A percentile compares a stretch with the other conserved stretches of the same genome.
phyloP scores from a whole-genome alignment of 495 filamentous ascomycete genomes.

The Penicillium chermesinum region DNA sequence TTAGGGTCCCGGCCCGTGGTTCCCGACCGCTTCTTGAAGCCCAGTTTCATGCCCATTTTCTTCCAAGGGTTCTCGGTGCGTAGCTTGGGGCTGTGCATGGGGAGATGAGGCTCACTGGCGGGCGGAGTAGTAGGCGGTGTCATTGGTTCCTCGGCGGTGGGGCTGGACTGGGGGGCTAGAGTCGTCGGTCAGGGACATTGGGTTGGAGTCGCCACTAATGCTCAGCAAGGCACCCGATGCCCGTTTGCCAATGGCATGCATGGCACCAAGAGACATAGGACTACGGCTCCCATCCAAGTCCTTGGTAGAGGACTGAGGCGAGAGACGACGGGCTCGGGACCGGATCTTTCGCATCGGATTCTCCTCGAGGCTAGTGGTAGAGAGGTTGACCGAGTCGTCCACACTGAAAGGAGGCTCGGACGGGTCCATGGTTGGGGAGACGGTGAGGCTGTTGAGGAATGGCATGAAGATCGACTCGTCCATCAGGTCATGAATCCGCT shows the following conservation, averaged over 20 bases:
- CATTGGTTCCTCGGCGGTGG: slow-evolving; percentile 61
- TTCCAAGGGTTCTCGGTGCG: slow-evolving; percentile 66
- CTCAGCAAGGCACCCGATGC: slow-evolving; percentile 32
- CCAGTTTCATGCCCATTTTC: slow-evolving; percentile 75
- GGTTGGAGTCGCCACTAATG: slow-evolving; percentile 36
- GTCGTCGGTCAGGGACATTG: slow-evolving; percentile 42
- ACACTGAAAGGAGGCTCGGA: slow-evolving; percentile 26
- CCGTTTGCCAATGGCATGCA: slow-evolving; percentile 33
- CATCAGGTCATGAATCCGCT: slow-evolving; percentile 92
- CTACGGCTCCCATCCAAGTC: slow-evolving; percentile 31
- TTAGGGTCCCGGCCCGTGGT: slow-evolving; percentile 35
- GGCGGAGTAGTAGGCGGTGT: slow-evolving; percentile 87
- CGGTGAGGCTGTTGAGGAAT: slow-evolving; percentile 37
- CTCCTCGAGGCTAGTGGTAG: slow-evolving; percentile 28
- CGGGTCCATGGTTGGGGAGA: slow-evolving; percentile 29
- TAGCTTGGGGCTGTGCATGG: slow-evolving; percentile 49
- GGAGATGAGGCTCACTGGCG: slow-evolving; percentile 50
- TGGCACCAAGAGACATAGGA: slow-evolving; percentile 30
- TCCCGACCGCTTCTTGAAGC: slow-evolving; percentile 56
- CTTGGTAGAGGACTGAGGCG: slow-evolving; percentile 39
- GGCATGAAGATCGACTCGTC: slow-evolving; percentile 76
- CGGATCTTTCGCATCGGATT: slow-evolving; percentile 28
- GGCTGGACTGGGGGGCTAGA: slow-evolving; percentile 41
- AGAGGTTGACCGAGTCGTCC: slow-evolving; percentile 33
- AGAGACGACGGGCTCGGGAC: slow-evolving; percentile 35